Base-by-base conservation (phyloP, 202 grass and related monocot species). In the Setaria italica region DNA sequence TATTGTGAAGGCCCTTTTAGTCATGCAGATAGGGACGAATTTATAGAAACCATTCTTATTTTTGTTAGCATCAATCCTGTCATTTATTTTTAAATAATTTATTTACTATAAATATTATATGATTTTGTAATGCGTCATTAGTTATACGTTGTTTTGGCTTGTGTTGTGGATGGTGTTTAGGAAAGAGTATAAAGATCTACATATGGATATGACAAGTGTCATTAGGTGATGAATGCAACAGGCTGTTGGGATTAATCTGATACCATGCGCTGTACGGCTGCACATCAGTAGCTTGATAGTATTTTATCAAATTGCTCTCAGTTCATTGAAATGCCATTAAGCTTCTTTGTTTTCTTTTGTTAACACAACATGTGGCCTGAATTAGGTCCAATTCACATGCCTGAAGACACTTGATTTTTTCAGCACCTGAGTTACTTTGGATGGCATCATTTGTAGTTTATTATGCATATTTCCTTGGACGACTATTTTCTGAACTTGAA, bases 341-440 rank as follows among this genome's bases (percentile, higher is more conserved):
- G 14, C 43, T 62, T 33, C 19, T 65, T 86, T 72, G 6, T n/a
- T 79, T 79, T 71, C 9, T 35, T 79, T 79, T 62, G 32, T 50
- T 62, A 45, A 64, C 9, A 79, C 21, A 70, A 3, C 74, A 63
- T 17, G 20, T 60, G 78, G 7, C 48, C 16, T 54, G 64, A 43
- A 47, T 37, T 80, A 33, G 62, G 25, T 46, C 35, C 64, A 35
- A 11, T 56, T 84, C 66, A 56, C 21, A 53, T 54, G 32, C 32
- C 53, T 78, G 17, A 6, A 12, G 13, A 48, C 15, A 77, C 39
- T 78, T 85, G 15, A 13, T 34, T 32, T 56, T 56, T 72, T 16
- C 25, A 48, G 41, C 37, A 43, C n/a, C 51, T 46, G 15, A 46
- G 13, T 71, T 46, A 58, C 35, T 81, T 57, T 57, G 4, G 13